Base-by-base conservation (phyloP, 2,329 filamentous ascomycete species). In the Xylaria hypoxylon region DNA sequence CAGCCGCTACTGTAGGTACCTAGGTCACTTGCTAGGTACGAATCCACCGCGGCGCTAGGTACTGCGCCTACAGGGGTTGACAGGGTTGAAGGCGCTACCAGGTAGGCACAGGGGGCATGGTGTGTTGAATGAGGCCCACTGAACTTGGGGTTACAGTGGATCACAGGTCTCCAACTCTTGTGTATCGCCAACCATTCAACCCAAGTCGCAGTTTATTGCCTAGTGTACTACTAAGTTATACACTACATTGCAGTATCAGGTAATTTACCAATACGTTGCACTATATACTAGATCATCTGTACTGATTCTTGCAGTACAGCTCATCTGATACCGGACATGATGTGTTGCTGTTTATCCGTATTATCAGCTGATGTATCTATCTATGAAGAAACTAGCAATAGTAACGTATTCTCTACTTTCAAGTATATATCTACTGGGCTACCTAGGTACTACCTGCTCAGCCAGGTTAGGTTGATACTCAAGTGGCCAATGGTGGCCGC, bases 51-150 rank as follows among this genome's bases (percentile, higher is more conserved):
- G 50, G 53, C 57, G 57, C 65, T 58, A 59, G 51, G 15, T 42
- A 55, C 65, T 68, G 62, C 67, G 60, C 64, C 64, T 56, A 47
- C 67, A 63, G 63, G 59, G 62, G 56, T 28, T 53, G 26, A 33
- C 52, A 35, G 22, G 47, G 55, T 33, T 22, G 15, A 11, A 24
- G 50, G 50, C 50, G 50, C 50, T 52, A 52, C n/a, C n/a, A n/a
- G n/a, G n/a, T n/a, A 38, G n/a, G 33, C 8, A 40, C 31, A 38
- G 35, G 11, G 35, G 11, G 8, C 24, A 28, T 3, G 5, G 31
- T n/a, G 26, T 40, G 7, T 22, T 35, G 38, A 31, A 17, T 10
- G n/a, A 24, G 44, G 17, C 19, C 52, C 60, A 51, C 45, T 52
- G 47, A 38, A n/a, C 48, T 22, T 47, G 42, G 45, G 47, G 35